Conservation (phyloP, 768 basidiomycete genomes). For the Leccinellum albellum region DNA sequence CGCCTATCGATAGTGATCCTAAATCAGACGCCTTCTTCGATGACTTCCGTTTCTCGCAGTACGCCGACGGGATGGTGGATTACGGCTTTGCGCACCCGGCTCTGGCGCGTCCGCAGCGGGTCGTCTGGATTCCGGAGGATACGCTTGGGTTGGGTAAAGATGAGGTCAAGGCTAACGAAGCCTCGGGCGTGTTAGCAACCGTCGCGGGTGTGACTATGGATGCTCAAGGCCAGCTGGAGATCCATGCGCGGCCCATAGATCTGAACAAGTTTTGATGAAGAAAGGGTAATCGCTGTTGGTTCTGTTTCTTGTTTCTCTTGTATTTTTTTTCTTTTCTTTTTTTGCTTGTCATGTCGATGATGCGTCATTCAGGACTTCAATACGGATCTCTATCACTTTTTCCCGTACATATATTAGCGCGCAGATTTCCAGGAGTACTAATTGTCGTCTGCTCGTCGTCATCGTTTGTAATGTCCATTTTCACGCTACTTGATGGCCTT, state of each 20-base stretch:
- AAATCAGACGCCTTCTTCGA: constrained; percentile 10
- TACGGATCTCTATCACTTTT: background rate
- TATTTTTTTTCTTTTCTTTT: background rate
- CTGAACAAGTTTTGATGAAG: constrained; percentile 26
- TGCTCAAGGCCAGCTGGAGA: constrained; percentile 51
- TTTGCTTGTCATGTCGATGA: background rate
- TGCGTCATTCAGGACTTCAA: background rate
- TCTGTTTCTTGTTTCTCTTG: background rate
- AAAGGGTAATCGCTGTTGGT: background rate
- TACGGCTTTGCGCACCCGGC: constrained; percentile 90
- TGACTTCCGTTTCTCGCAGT: constrained; percentile 22
- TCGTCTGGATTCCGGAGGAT: constrained; percentile 85
- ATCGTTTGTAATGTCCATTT: constrained; percentile 1
- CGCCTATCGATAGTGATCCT: background rate
- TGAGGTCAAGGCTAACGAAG: constrained; percentile 56
- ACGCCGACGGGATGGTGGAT: constrained; percentile 30
- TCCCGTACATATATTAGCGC: background rate
- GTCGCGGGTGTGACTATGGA: constrained; percentile 54
- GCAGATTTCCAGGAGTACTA: background rate
- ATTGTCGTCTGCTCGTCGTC: background rate
- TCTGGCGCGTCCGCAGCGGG: constrained; percentile 62
- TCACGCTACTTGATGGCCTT: no score
- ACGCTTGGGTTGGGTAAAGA: constrained; percentile 45
- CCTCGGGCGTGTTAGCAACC: constrained; percentile 49
- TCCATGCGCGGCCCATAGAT: constrained; percentile 23